These are phyloP conservation scores for Aspergillus tamarii DNA, from an alignment of 2,329 filamentous ascomycete genomes.

Conservation along the genomic window DNA sequence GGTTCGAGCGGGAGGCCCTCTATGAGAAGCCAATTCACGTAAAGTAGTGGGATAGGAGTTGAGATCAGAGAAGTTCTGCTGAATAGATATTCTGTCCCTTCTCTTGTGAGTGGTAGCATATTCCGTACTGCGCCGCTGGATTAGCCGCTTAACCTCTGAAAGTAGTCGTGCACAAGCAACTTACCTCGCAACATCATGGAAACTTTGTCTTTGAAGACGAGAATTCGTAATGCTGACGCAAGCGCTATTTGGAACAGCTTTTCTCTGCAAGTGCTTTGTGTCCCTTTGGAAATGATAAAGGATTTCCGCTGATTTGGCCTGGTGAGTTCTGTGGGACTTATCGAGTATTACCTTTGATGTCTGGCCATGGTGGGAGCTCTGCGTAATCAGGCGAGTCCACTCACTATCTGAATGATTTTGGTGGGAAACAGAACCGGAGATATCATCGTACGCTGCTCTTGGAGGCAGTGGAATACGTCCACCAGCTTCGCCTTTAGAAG, in stretches of 20 bases:
- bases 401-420: background rate
- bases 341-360: background rate
- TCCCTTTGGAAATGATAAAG: background rate
- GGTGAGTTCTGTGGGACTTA: background rate
- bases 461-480: constrained; percentile 16
- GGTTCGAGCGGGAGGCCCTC: background rate
- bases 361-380: background rate
- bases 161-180: background rate
- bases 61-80: background rate
- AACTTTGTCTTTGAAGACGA: background rate
- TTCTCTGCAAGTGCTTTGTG: background rate
- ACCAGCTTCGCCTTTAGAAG: constrained; percentile 18
- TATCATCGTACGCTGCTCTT: background rate
- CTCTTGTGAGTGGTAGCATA: background rate
- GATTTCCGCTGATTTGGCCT: background rate
- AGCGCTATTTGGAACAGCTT: background rate
- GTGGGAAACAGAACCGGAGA: background rate
- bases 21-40: background rate
- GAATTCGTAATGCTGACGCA: background rate
- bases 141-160: background rate
- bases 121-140: background rate
- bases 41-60: constrained; percentile 1
- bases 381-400: background rate
- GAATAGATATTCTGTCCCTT: background rate
- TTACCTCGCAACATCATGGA: background rate